These are phyloP conservation scores for Chytridiales sp. DNA, from an alignment of 371 early-diverging fungal species.

Conservation along the genomic window DNA sequence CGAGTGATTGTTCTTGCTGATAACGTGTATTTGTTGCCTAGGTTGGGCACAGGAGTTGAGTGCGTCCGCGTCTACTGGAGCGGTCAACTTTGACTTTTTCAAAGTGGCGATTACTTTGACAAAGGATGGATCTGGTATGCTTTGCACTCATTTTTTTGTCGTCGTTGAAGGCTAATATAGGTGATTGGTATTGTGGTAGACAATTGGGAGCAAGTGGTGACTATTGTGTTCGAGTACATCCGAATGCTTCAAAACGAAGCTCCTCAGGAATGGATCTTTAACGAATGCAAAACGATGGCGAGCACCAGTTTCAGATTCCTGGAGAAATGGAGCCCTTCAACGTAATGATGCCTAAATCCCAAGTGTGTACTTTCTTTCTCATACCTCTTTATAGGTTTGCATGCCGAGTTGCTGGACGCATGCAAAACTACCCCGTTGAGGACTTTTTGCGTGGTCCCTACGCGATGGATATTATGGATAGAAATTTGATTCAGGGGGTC, in stretches of 20 bases:
- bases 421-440: slow-evolving; percentile 64
- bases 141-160: neutral
- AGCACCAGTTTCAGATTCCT: slow-evolving; percentile 76
- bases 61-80: slow-evolving; percentile 66
- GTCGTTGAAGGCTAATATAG: no score
- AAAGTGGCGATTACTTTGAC: slow-evolving; percentile 79
- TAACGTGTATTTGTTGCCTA: neutral
- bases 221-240: slow-evolving; percentile 84
- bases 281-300: slow-evolving; percentile 68
- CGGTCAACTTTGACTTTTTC: slow-evolving; percentile 72
- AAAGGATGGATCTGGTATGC: slow-evolving; percentile 74
- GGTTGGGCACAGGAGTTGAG: slow-evolving; percentile 82
- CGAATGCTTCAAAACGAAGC: slow-evolving; percentile 68
- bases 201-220: slow-evolving; percentile 73
- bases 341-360: slow-evolving; percentile 8
- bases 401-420: slow-evolving; percentile 40
- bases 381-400: slow-evolving; percentile 17
- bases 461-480: slow-evolving; percentile 46
- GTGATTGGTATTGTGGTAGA: slow-evolving; percentile 35
- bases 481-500: slow-evolving; percentile 31
- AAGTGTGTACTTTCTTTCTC: neutral
- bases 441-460: slow-evolving; percentile 70
- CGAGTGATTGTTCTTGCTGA: neutral
- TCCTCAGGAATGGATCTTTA: slow-evolving; percentile 72
- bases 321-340: slow-evolving; percentile 61